phyloP scores from a whole-genome alignment of 495 filamentous ascomycete species.

The Neurospora sp. region DNA sequence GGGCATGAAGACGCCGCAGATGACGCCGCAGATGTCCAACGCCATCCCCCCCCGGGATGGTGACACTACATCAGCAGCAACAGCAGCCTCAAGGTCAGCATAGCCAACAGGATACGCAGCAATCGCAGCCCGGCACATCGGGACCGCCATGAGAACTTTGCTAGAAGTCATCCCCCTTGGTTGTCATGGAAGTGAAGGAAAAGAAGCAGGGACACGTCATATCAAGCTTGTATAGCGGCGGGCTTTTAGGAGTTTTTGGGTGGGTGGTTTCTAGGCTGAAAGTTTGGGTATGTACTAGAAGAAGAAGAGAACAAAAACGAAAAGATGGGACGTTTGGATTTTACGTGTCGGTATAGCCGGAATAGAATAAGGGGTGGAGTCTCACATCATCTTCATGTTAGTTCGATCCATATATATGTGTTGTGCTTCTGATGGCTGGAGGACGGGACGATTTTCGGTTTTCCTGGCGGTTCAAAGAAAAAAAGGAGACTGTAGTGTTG shows the following conservation, averaged over 20 bases:
- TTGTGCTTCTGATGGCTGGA: neutral
- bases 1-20: constrained; percentile 1
- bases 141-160: neutral
- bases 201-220: neutral
- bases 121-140: neutral
- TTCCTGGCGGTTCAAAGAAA: neutral
- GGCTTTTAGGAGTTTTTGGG: neutral
- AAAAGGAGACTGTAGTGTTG: neutral
- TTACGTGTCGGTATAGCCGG: neutral
- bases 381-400: neutral
- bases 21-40: constrained; percentile 18
- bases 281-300: neutral
- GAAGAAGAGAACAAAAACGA: neutral
- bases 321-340: neutral
- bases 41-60: constrained; percentile 1
- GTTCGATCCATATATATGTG: neutral
- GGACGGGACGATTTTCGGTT: neutral
- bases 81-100: neutral
- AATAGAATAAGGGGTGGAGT: neutral
- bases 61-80: constrained; percentile 1
- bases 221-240: neutral
- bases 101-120: neutral
- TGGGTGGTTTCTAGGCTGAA: neutral
- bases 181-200: neutral
- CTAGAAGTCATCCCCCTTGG: neutral